Conservation (phyloP, 225 moss, liverwort and hornwort species). For the Bryoerythrophyllum caledonicum region DNA sequence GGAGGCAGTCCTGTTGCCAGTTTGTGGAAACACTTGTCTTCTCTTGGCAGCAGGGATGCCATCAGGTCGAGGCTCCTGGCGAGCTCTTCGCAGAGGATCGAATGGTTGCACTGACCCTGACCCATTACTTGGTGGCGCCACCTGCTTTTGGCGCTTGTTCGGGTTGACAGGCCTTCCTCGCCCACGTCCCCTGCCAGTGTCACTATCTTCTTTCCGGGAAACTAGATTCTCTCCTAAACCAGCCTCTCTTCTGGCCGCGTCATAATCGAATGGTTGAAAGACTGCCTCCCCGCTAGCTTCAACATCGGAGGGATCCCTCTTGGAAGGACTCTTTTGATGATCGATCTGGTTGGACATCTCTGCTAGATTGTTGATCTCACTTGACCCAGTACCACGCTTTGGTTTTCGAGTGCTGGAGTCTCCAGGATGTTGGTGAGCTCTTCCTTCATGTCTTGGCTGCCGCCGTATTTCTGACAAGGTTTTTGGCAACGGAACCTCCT, state of each 20-base stretch:
- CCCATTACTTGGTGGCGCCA: conserved; percentile 35
- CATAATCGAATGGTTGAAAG: conserved; percentile 52
- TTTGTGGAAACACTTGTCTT: conserved; percentile 84
- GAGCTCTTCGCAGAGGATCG: conserved; percentile 71
- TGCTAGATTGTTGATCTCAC: background rate
- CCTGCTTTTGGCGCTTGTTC: conserved; percentile 48
- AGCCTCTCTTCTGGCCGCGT: conserved; percentile 42
- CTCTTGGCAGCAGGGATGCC: conserved; percentile 75
- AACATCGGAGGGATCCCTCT: conserved; percentile 10
- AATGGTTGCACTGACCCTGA: conserved; percentile 62
- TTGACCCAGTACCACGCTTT: conserved; percentile 9
- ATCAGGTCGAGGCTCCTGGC: conserved; percentile 77
- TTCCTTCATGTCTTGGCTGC: conserved; percentile 20
- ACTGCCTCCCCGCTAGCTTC: conserved; percentile 14
- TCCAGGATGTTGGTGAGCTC: conserved; percentile 24
- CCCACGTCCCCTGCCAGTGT: conserved; percentile 35
- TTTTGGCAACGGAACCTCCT: conserved; percentile 36
- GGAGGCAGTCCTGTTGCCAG: conserved; percentile 73
- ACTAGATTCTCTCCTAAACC: conserved; percentile 50
- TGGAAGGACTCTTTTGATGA: conserved; percentile 1
- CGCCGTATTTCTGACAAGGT: conserved; percentile 38
- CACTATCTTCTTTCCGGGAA: conserved; percentile 30
- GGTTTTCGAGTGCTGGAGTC: conserved; percentile 1
- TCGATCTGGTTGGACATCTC: conserved; percentile 10
- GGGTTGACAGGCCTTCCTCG: conserved; percentile 42